A percentile compares a stretch with the other conserved stretches of the same genome.
Conservation (phyloP, 2,329 filamentous ascomycete species). For the Phoma sp. region DNA sequence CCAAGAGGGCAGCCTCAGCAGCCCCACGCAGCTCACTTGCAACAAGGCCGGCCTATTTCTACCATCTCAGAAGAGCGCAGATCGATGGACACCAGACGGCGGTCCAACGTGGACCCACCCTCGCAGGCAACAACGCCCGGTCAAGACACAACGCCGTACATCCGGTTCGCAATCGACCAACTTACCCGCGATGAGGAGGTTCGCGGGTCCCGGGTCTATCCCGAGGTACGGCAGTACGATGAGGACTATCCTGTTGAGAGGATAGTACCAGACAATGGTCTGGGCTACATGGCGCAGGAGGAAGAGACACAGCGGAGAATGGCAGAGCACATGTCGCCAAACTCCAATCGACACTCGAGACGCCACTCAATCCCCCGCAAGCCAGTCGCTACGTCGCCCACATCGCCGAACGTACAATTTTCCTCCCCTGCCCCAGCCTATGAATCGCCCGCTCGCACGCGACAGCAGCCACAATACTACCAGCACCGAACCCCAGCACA, state of each 20-base stretch:
- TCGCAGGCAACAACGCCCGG: constrained; percentile 62
- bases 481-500: constrained; percentile 13
- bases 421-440: constrained; percentile 13
- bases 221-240: constrained; percentile 23
- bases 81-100: constrained; percentile 29
- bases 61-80: constrained; percentile 43
- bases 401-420: constrained; percentile 12
- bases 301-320: constrained; percentile 37
- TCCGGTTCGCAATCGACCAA: constrained; percentile 88
- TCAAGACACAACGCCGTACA: constrained; percentile 83
- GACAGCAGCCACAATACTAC: constrained; percentile 7
- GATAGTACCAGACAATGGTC: constrained; percentile 51
- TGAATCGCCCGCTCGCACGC: constrained; percentile 11
- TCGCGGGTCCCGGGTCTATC: constrained; percentile 60
- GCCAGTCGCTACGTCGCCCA: constrained; percentile 8
- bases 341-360: constrained; percentile 22
- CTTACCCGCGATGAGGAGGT: constrained; percentile 76
- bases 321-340: constrained; percentile 33
- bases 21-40: constrained; percentile 18
- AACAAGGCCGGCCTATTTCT: constrained; percentile 36
- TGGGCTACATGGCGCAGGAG: constrained; percentile 47
- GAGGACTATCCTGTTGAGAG: constrained; percentile 59
- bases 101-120: constrained; percentile 39
- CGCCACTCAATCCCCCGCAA: constrained; percentile 13
- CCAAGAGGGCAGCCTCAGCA: constrained; percentile 35